A percentile compares a stretch with the other conserved stretches of the same genome.
phyloP scores from a whole-genome alignment of 1,284 basidiomycete species.

The Cryptococcus maquisensis region DNA sequence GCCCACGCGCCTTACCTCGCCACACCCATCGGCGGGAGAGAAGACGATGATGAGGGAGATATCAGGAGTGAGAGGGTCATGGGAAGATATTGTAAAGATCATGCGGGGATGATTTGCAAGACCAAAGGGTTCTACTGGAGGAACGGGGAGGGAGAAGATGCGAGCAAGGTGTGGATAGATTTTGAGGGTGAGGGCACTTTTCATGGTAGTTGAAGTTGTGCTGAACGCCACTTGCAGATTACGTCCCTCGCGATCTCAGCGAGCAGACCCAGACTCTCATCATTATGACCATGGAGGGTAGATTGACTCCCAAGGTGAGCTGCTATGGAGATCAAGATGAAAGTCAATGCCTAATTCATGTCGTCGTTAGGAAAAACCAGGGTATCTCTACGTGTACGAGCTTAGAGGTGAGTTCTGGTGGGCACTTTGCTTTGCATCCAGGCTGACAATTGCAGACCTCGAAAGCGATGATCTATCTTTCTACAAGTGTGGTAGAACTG shows the following conservation, averaged over 20 bases:
- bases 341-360: neutral
- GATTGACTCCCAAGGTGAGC: constrained; percentile 37
- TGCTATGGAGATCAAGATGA: neutral
- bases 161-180: constrained; percentile 33
- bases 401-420: constrained; percentile 29
- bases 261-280: constrained; percentile 47
- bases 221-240: constrained; percentile 23
- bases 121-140: constrained; percentile 44
- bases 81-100: constrained; percentile 46
- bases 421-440: neutral
- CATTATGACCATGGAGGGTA: constrained; percentile 46
- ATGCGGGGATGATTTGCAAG: constrained; percentile 44
- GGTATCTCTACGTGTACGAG: constrained; percentile 48
- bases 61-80: constrained; percentile 13
- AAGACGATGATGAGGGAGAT: constrained; percentile 11
- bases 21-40: neutral
- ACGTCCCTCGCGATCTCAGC: constrained; percentile 38
- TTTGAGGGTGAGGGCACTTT: constrained; percentile 33
- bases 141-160: constrained; percentile 8
- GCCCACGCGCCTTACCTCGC: constrained; percentile 31
- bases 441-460: constrained; percentile 20
- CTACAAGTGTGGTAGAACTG: constrained; percentile 48
- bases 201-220: neutral
- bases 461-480: constrained; percentile 26
- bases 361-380: constrained; percentile 32